Base-by-base conservation (phyloP, 441 rosid genomes). In the Manihot esculenta region DNA sequence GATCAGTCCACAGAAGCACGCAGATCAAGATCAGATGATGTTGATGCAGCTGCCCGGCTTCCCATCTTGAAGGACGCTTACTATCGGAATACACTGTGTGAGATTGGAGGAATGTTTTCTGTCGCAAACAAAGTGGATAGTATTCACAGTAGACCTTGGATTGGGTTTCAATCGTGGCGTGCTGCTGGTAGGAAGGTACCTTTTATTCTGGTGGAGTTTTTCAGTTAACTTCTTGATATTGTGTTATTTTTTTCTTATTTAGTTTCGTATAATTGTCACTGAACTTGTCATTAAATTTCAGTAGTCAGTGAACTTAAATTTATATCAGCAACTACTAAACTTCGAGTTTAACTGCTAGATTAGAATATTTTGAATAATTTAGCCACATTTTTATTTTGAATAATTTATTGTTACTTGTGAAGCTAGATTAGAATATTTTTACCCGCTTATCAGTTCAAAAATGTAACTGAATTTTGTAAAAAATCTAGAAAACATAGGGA, bases 121-220 rank as follows among this genome's bases (percentile, higher is more conserved):
- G 80, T 96, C 70, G 99, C 99, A 73, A 88, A 86, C 68, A 87
- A 71, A 86, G 94, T 96, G 76, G 99, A 96, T 78, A 84, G 83
- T 77, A 82, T 93, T 76, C 99, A 96, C 82, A 84, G 70, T 79
- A 90, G 97, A 80, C 99, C 99, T 73, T 96, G 99, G 99, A 96
- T 96, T 77, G 99, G 99, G 67, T 95, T 95, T 83, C 97, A 91
- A 74, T 91, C 99, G 74, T 95, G 99, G 94, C 91, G 84, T 74
- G 94, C 98, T 79, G 85, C 96, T 74, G 98, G 97, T 85, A 86
- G 95, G 85, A 89, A 93, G 99, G 98, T 96, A 96, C 74, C 80
- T 78, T 68, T 75, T 35, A 60, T 53, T 27, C 38, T 62, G 56
- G 62, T 74, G 65, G 44, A 23, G 54, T 48, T 69, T 66, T 62